Evolutionary conservation across 352 stramenopile genomes (phyloP).

Genomic region (Globisporangium radiosum): DNA sequence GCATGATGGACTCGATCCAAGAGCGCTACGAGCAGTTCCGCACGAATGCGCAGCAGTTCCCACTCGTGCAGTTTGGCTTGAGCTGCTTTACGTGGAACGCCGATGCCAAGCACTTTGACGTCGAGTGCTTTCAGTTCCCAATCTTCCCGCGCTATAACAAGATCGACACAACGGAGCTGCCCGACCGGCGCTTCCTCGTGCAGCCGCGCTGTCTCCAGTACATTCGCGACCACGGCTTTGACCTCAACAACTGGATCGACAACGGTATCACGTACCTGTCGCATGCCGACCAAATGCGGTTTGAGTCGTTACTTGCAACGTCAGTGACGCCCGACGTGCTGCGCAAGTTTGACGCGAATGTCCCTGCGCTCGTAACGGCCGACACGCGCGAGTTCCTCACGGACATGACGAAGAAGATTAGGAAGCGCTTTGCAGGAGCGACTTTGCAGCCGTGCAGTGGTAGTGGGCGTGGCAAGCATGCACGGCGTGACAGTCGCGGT

Average conservation of each 20-base stretch:
- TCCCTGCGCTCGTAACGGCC: slow-evolving; percentile 28
- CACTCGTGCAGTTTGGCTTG: slow-evolving; percentile 71
- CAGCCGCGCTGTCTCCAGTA: slow-evolving; percentile 76
- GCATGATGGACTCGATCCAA: slow-evolving; percentile 68
- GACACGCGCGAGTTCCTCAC: slow-evolving; percentile 40
- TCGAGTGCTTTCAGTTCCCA: slow-evolving; percentile 68
- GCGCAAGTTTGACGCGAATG: slow-evolving; percentile 23
- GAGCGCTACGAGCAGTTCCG: slow-evolving; percentile 57
- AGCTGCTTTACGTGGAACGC: slow-evolving; percentile 58
- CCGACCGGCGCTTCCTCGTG: slow-evolving; percentile 55
- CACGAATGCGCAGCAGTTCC: slow-evolving; percentile 48
- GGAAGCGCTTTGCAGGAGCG: slow-evolving; percentile 9
- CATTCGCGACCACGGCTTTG: slow-evolving; percentile 69
- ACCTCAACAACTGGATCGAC: slow-evolving; percentile 76
- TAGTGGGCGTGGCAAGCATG: background rate
- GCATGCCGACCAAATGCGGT: slow-evolving; percentile 39
- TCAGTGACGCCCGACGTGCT: slow-evolving; percentile 31
- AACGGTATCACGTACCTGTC: slow-evolving; percentile 64
- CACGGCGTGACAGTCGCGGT: background rate
- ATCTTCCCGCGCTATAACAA: slow-evolving; percentile 52
- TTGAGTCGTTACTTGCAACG: slow-evolving; percentile 14
- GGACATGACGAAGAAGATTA: slow-evolving; percentile 24
- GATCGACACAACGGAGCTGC: slow-evolving; percentile 19
- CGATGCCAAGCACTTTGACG: slow-evolving; percentile 30
- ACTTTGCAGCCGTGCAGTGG: background rate